phyloP scores from a whole-genome alignment of 352 stramenopile genomes.

The Phytophthora sojae region DNA sequence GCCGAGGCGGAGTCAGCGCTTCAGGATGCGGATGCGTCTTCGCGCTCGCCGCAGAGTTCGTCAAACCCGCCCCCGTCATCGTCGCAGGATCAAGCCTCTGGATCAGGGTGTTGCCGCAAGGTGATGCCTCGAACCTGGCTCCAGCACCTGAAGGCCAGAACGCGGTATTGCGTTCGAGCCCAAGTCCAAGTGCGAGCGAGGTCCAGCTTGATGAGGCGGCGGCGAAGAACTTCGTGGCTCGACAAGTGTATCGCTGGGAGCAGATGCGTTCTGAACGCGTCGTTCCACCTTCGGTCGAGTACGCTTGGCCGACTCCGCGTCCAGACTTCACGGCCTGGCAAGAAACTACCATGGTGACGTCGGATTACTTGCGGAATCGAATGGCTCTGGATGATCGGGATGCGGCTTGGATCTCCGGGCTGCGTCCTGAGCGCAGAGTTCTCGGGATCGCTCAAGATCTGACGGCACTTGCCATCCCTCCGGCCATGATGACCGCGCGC shows the following conservation, averaged over 20 bases:
- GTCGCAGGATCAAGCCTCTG: background rate
- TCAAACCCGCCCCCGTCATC: background rate
- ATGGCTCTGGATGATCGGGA: background rate
- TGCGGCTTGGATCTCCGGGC: background rate
- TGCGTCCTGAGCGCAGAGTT: background rate
- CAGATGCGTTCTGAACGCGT: background rate
- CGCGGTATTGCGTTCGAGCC: background rate
- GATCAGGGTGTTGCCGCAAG: background rate
- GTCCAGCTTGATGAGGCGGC: background rate
- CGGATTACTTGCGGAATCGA: background rate
- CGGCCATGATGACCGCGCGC: too few species aligned
- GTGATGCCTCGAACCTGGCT: background rate
- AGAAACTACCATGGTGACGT: background rate
- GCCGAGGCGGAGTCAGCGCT: background rate
- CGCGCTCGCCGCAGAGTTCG: background rate
- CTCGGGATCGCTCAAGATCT: too few species aligned
- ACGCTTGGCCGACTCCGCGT: background rate
- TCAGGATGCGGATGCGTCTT: slow-evolving; percentile 1
- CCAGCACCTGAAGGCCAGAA: background rate
- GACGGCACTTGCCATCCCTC: too few species aligned
- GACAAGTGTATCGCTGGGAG: background rate
- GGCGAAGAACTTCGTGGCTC: background rate
- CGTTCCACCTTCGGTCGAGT: background rate
- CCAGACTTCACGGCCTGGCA: background rate
- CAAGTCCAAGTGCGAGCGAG: background rate